Evolutionary conservation across 257 asterid genomes (phyloP), one percentile per base, ranked within the genome.

Genomic region (Jacaranda copaia): DNA sequence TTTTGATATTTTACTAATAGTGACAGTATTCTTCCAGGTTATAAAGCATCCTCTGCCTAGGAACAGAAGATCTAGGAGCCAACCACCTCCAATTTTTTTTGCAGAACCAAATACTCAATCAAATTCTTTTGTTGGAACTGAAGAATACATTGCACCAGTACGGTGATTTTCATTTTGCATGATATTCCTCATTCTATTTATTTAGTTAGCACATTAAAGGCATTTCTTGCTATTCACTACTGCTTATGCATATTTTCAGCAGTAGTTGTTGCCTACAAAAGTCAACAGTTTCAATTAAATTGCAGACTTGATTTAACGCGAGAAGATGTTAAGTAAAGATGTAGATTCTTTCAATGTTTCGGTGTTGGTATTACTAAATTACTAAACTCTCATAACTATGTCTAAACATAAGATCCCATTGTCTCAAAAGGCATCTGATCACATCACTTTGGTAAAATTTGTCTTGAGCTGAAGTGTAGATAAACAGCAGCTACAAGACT

Each of bases 121-220:
- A 46, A 95, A 95, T 87, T 95, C 99, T 36, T 95, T 95, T 60
- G 99, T 95, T 35, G 99, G 99, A 57, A 95, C 98, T 72, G 99
- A 95, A 87, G 99, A 95, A 81, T 95, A 95, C 80, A 93, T 95
- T 82, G 97, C 99, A 48, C 99, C 99, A 83, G 99, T 95, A 95
- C 57, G 85, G 51, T 67, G 45, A 59, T 67, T 25, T 48, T 65
- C 74, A 18, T 58, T 70, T 36, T 61, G 18, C 70, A 57, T 72
- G 16, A 35, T 43, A 18, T 45, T 72, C 46, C 51, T 25, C 16
- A 13, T 74, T 62, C 74, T 6, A 25, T 36, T 84, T 65, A 42
- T 48, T 57, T 64, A 42, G 46, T 70, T 63, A 32, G 46, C 45
- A 73, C 6, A 25, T 12, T 13, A 25, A 48, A 11, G 46, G 45